Evolutionary conservation across 192 early-diverging fungal genomes (phyloP).

Genomic region (Linnemannia exigua): DNA sequence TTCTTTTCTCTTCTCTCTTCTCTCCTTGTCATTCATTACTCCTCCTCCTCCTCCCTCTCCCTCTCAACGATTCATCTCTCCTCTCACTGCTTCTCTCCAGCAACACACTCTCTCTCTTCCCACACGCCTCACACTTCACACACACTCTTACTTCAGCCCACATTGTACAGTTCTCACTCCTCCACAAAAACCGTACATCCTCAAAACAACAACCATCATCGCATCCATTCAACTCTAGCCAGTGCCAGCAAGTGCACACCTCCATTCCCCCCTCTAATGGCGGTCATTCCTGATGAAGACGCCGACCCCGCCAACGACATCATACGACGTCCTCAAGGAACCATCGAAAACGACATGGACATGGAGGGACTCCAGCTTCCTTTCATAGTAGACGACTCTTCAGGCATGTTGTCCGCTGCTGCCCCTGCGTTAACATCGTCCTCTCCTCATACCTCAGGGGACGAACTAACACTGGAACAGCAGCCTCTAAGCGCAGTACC

Average conservation of each 20-base stretch:
- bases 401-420: not conserved
- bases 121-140: no score
- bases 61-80: no score
- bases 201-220: not conserved
- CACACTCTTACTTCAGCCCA: no score
- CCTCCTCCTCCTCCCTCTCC: no score
- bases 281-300: not conserved
- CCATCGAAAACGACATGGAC: not conserved
- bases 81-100: no score
- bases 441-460: not conserved
- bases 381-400: not conserved
- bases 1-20: no score
- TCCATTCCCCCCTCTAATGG: not conserved
- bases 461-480: not conserved
- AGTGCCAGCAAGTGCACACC: slow-evolving; percentile 6
- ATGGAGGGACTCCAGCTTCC: not conserved
- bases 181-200: not conserved
- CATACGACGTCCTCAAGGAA: not conserved
- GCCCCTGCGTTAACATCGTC: not conserved
- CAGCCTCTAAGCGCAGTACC: not conserved
- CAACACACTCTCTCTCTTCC: no score
- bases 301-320: not conserved
- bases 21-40: no score
- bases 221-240: not conserved
- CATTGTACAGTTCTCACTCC: not conserved